Base-by-base conservation (phyloP, 2,329 filamentous ascomycete genomes). In the Fusarium cicatricum region DNA sequence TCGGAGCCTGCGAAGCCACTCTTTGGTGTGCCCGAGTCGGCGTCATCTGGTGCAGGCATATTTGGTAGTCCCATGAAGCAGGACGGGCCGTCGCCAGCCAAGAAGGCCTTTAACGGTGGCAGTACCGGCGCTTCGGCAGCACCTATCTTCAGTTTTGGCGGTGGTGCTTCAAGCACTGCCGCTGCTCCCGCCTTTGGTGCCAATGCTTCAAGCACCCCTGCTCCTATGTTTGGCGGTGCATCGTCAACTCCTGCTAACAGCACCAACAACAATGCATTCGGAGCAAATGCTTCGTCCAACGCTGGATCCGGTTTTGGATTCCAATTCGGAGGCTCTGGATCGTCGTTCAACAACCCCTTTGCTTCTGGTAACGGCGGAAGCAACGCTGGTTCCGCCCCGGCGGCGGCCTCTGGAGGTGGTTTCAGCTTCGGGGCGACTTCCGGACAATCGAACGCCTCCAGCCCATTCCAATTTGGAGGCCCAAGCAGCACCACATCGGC, bases 1-100 rank as follows among this genome's bases (percentile, higher is more conserved):
- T 58, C 66, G 12, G 61, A 68, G 11, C 50, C 71, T 5, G 43
- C 70, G 12, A 78, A 77, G 62, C 72, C 77, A 12, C 58, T 77
- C 12, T 80, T 80, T 48, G 72, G 71, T 12, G 64, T 71, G 9
- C 70, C 74, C 23, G 74, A 73, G 52, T 75, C 76, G 23, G 55
- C 72, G 5, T 48, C 67, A 37, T 64, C 70, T 7, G 45, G 67
- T 32, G 43, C 68, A 16, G 65, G 72, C 16, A 52, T 75, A 55
- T 80, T 82, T 62, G 74, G 75, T 28, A 78, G 76, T 46, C 75
- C 74, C 14, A 76, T 81, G 66, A 79, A 80, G 58, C 75, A 81
- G 52, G 75, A 79, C 52, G 72, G 69, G 6, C 68, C 72, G 7
- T 75, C 75, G 3, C 72, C 74, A 11, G 73, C 71, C 9, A 77